Evolutionary conservation across 257 asterid species (phyloP).

Genomic region (Gynochthodes officinalis): DNA sequence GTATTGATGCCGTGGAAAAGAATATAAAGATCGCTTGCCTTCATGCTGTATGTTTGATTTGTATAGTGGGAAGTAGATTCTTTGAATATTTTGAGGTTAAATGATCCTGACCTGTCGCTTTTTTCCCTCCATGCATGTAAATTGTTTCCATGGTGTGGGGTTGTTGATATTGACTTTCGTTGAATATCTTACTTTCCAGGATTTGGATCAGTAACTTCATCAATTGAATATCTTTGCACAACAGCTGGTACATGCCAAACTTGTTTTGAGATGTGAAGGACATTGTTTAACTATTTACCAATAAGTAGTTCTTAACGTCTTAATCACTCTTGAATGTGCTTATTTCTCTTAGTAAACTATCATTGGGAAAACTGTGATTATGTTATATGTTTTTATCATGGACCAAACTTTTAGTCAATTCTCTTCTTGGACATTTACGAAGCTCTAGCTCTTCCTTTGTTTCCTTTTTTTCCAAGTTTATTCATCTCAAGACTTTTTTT

Average conservation of each 20-base stretch:
- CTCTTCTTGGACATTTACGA: background rate
- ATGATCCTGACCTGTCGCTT: too few species aligned
- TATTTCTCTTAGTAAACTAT: background rate
- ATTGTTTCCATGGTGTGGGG: background rate
- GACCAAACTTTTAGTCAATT: background rate
- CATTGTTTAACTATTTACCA: conserved; percentile 21
- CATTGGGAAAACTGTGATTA: background rate
- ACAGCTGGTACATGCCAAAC: conserved; percentile 78
- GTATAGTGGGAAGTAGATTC: too few species aligned
- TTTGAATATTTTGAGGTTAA: too few species aligned
- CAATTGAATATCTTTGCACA: conserved; percentile 78
- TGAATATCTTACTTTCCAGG: conserved; percentile 52
- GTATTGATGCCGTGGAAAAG: conserved; percentile 93
- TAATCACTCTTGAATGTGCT: background rate
- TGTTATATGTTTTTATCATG: background rate
- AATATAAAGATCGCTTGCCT: conserved; percentile 79
- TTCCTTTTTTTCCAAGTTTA: background rate
- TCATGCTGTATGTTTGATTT: conserved; percentile 64
- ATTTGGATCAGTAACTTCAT: conserved; percentile 71
- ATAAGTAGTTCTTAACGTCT: conserved; percentile 10
- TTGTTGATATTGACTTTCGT: background rate
- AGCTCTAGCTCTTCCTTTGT: background rate
- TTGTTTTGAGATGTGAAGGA: conserved; percentile 27
- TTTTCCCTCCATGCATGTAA: too few species aligned
- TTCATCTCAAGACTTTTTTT: background rate